Percentiles rank a stretch among this genome's conserved stretches.
phyloP scores from a whole-genome alignment of 2,329 filamentous ascomycete genomes.

The Colletotrichum filicis region DNA sequence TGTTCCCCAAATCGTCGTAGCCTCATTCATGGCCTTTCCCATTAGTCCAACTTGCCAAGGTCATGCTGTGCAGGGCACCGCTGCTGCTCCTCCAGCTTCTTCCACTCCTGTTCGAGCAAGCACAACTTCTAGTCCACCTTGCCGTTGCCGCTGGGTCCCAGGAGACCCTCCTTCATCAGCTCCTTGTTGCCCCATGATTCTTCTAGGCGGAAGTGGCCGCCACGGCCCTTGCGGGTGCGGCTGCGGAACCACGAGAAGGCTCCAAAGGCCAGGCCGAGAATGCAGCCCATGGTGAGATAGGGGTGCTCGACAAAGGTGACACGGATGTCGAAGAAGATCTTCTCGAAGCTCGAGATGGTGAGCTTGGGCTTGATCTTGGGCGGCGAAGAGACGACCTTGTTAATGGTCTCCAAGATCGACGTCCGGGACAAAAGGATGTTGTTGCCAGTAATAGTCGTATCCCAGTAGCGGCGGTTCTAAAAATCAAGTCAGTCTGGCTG shows the following conservation, averaged over 20 bases:
- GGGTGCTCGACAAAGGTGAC: slow-evolving; percentile 69
- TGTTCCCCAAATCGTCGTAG: slow-evolving; percentile 27
- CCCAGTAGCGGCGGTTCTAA: slow-evolving; percentile 95
- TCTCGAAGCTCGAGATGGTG: slow-evolving; percentile 78
- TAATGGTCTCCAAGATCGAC: slow-evolving; percentile 88
- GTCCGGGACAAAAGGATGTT: slow-evolving; percentile 90
- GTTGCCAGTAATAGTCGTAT: slow-evolving; percentile 88
- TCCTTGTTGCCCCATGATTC: slow-evolving; percentile 62
- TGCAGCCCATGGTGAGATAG: slow-evolving; percentile 66
- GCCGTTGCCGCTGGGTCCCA: slow-evolving; percentile 58
- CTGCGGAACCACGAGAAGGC: slow-evolving; percentile 64
- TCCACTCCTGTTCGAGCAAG: slow-evolving; percentile 7
- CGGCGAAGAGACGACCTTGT: slow-evolving; percentile 75
- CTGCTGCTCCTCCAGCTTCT: slow-evolving; percentile 17
- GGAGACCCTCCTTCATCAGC: slow-evolving; percentile 73
- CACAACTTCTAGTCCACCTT: slow-evolving; percentile 58
- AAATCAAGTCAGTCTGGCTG: neutral
- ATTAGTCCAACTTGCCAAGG: slow-evolving; percentile 35
- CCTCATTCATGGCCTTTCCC: slow-evolving; percentile 34
- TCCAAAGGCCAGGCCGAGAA: slow-evolving; percentile 66
- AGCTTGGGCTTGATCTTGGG: slow-evolving; percentile 81
- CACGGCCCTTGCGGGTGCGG: slow-evolving; percentile 63
- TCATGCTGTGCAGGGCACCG: slow-evolving; percentile 1
- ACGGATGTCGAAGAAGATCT: slow-evolving; percentile 76
- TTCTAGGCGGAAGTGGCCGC: slow-evolving; percentile 71